Conservation (phyloP, 805 yeast species). For the Cyberlindnera saturnus region DNA sequence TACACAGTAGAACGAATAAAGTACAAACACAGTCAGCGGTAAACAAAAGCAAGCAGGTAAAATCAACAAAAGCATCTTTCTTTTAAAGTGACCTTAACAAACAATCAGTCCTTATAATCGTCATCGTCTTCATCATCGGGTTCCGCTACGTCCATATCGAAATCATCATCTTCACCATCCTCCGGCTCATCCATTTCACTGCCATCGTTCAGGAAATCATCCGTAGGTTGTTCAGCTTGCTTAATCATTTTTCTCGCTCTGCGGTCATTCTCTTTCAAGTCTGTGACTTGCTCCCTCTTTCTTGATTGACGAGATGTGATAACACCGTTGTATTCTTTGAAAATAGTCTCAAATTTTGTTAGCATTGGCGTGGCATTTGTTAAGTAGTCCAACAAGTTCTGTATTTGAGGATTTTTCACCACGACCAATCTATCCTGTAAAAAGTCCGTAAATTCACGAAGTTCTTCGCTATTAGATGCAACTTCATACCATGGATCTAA, state of each 20-base stretch:
- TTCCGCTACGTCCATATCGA: conserved; percentile 1
- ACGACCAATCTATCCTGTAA: conserved; percentile 3
- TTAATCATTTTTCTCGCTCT: conserved; percentile 10
- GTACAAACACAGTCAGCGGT: too few species aligned
- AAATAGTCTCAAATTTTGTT: conserved; percentile 13
- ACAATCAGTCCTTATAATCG: conserved; percentile 1
- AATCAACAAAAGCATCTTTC: too few species aligned
- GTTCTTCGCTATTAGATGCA: conserved; percentile 12
- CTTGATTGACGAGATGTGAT: conserved; percentile 14
- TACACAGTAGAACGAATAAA: too few species aligned
- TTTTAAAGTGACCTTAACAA: too few species aligned
- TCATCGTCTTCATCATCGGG: conserved; percentile 4
- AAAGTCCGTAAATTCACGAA: conserved; percentile 10
- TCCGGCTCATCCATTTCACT: conserved; percentile 10
- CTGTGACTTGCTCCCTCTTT: conserved; percentile 12
- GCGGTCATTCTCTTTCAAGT: conserved; percentile 14
- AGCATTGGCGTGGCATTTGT: conserved; percentile 9
- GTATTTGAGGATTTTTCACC: conserved; percentile 3
- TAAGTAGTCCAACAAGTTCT: conserved; percentile 11
- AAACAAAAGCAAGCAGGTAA: too few species aligned
- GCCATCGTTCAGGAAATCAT: conserved; percentile 12
- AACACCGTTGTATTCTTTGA: conserved; percentile 8
- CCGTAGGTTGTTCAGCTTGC: conserved; percentile 5
- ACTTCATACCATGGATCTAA: conserved; percentile 25
- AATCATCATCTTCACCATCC: conserved; percentile 6